phyloP scores from a whole-genome alignment of 495 filamentous ascomycete genomes.

The Neurospora cerealis region DNA sequence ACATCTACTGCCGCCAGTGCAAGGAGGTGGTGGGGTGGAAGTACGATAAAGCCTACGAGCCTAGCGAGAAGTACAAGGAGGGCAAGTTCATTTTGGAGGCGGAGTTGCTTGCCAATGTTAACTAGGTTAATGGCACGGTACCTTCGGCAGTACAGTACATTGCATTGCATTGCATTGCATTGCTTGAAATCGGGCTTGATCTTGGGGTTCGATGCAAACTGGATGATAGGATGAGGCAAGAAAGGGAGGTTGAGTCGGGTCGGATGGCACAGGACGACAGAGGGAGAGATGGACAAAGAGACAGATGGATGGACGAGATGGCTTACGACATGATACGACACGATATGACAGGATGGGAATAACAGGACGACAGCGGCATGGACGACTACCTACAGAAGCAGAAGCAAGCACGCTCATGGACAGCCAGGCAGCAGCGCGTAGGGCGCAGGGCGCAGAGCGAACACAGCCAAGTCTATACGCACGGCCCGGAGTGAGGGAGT shows the following conservation, averaged over 20 bases:
- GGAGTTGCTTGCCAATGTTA: slow-evolving; percentile 75
- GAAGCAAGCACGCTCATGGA: not conserved
- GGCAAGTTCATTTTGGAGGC: slow-evolving; percentile 95
- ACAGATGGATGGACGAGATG: not conserved
- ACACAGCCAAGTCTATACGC: not conserved
- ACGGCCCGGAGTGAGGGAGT: not conserved
- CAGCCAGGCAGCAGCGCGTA: not conserved
- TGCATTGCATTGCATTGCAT: not conserved
- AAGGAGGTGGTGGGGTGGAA: slow-evolving; percentile 93
- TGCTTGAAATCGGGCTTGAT: not conserved
- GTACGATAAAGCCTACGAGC: slow-evolving; percentile 94
- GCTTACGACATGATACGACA: not conserved
- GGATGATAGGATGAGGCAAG: not conserved
- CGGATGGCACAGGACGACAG: not conserved
- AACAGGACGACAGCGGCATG: not conserved
- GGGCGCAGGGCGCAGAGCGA: not conserved
- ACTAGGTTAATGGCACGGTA: slow-evolving; percentile 18
- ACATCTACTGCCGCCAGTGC: slow-evolving; percentile 85
- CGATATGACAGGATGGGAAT: not conserved
- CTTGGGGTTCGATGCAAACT: too few species aligned
- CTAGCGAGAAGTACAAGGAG: slow-evolving; percentile 94
- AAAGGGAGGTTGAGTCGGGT: not conserved
- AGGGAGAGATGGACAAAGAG: not conserved
- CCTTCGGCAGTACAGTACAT: not conserved
- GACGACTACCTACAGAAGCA: not conserved